These are phyloP conservation scores for Tylopilus vinaceipallidus DNA, from an alignment of 768 basidiomycete species.

Conservation along the genomic window DNA sequence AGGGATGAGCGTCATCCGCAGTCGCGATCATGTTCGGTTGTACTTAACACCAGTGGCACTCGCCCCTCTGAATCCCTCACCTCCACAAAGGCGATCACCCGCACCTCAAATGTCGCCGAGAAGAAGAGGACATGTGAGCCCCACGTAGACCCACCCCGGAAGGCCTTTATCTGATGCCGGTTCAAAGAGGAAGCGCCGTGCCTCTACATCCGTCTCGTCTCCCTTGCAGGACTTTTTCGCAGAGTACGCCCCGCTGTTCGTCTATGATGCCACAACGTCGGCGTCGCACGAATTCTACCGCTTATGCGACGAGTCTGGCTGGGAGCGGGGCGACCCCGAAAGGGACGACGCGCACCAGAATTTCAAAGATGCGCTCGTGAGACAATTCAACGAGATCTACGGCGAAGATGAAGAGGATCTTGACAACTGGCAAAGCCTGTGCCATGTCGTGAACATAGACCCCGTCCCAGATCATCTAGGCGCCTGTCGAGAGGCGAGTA, in stretches of 20 bases:
- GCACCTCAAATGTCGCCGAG: not conserved
- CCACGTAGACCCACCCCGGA: not conserved
- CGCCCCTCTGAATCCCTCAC: not conserved
- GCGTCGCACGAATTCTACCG: conserved; percentile 11
- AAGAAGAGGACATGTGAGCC: not conserved
- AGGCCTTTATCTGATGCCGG: not conserved
- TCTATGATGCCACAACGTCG: not conserved
- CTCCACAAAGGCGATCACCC: too few relatives aligned
- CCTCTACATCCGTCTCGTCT: not conserved
- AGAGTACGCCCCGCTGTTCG: not conserved
- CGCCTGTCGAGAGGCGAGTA: conserved; percentile 12
- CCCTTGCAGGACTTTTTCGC: not conserved
- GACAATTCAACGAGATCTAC: conserved; percentile 16
- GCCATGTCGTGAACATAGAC: conserved; percentile 1
- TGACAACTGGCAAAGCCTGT: conserved; percentile 10
- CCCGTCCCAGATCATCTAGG: conserved; percentile 8
- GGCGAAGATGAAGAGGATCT: conserved; percentile 7
- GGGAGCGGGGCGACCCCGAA: not conserved
- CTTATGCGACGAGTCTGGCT: conserved; percentile 9
- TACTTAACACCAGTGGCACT: too few relatives aligned
- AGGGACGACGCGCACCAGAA: not conserved
- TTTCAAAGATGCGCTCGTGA: conserved; percentile 14
- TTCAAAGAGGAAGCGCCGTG: not conserved
- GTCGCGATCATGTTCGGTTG: not conserved
- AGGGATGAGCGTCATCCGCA: too few relatives aligned